A percentile compares a stretch with the other conserved stretches of the same genome.
These are phyloP conservation scores for Ephemerocybe angulata DNA, from an alignment of 768 basidiomycete species.

Conservation along the genomic window DNA sequence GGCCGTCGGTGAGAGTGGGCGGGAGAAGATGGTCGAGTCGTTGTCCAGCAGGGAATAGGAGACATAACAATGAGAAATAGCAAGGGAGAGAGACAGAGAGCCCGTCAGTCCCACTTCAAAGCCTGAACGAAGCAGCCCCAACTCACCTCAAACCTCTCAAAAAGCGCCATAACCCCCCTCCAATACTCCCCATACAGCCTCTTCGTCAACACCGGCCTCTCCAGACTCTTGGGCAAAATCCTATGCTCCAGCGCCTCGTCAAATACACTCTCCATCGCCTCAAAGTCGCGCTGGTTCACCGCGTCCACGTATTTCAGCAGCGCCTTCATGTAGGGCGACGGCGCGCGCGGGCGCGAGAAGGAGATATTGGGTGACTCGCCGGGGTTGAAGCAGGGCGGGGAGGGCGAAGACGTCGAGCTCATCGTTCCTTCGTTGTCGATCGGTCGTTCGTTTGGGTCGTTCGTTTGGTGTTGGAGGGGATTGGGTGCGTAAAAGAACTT, in stretches of 20 bases:
- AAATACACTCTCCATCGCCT: conserved; percentile 26
- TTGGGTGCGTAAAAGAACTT: too few relatives aligned
- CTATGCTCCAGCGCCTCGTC: conserved; percentile 32
- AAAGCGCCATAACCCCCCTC: conserved; percentile 23
- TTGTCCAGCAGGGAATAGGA: too few relatives aligned
- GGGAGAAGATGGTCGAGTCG: too few relatives aligned
- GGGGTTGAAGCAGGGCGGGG: conserved; percentile 19
- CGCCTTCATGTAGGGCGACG: conserved; percentile 31
- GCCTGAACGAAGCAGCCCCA: background rate
- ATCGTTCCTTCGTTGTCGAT: too few relatives aligned
- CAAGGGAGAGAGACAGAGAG: background rate
- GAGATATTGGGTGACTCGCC: conserved; percentile 21
- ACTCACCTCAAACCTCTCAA: conserved; percentile 28
- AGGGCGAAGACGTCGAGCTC: conserved; percentile 1
- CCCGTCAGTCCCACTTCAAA: background rate
- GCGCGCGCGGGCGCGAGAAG: conserved; percentile 24
- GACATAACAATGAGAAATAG: background rate
- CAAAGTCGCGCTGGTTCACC: conserved; percentile 27
- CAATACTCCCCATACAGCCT: conserved; percentile 31
- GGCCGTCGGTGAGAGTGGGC: too few relatives aligned
- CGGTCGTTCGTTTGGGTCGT: too few relatives aligned
- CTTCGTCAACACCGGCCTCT: conserved; percentile 33
- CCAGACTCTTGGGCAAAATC: conserved; percentile 32
- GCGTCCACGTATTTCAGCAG: conserved; percentile 32
- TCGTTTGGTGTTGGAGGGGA: too few relatives aligned